Evolutionary conservation across 2,329 filamentous ascomycete species (phyloP).

Genomic region (Sporothrix brunneoviolacea): DNA sequence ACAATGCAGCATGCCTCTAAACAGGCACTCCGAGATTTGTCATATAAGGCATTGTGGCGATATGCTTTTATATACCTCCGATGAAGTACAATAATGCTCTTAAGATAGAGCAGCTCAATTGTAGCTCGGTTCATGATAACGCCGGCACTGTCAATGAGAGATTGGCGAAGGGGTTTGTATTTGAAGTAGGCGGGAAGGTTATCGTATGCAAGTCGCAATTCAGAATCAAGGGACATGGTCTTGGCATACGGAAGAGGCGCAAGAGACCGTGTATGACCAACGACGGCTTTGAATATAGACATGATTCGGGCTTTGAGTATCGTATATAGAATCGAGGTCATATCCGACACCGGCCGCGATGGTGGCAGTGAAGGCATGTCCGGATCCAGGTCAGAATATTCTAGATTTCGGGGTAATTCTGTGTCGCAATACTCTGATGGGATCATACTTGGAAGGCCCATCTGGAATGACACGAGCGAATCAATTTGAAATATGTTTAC

Average conservation of each 20-base stretch:
- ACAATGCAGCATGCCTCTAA: constrained; percentile 23
- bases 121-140: constrained; percentile 24
- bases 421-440: constrained; percentile 24
- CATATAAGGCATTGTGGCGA: too few species aligned
- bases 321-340: too few species aligned
- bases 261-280: constrained; percentile 2
- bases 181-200: constrained; percentile 22
- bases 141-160: constrained; percentile 22
- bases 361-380: constrained; percentile 25
- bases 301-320: constrained; percentile 26
- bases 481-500: constrained; percentile 35
- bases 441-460: constrained; percentile 43
- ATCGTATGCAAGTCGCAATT: constrained; percentile 16
- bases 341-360: constrained; percentile 16
- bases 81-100: constrained; percentile 29
- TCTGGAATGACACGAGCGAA: constrained; percentile 38
- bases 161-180: constrained; percentile 22
- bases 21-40: constrained; percentile 15
- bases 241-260: not conserved
- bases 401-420: constrained; percentile 31
- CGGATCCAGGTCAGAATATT: constrained; percentile 32
- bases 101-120: constrained; percentile 26
- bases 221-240: not conserved
- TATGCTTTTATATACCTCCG: constrained; percentile 23
- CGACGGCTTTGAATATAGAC: constrained; percentile 6